Evolutionary conservation across 208 protist genomes (phyloP).

Genomic region (Leishmania guyanensis): DNA sequence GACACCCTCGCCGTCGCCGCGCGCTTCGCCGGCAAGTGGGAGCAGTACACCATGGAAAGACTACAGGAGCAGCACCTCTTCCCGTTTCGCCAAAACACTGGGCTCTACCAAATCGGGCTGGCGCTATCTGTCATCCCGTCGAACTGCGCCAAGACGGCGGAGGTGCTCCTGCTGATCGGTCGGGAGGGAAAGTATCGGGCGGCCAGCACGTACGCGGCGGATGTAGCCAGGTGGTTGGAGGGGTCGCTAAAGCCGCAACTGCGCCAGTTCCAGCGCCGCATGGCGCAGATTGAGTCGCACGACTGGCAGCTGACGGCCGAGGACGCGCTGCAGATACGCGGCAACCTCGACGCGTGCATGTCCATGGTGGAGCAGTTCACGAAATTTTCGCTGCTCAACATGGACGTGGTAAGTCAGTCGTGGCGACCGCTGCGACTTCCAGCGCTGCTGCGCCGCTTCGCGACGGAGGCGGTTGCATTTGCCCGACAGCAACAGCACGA

Average conservation of each 20-base stretch:
- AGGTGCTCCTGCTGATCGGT: constrained; percentile 85
- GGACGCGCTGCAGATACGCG: constrained; percentile 59
- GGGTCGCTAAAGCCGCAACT: constrained; percentile 79
- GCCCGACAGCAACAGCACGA: constrained; percentile 31
- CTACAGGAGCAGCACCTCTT: constrained; percentile 57
- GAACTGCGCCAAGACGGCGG: constrained; percentile 35
- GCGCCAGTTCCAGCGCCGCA: constrained; percentile 54
- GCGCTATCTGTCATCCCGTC: constrained; percentile 79
- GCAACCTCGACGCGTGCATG: constrained; percentile 73
- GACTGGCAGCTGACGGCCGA: constrained; percentile 59
- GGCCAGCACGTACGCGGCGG: constrained; percentile 69
- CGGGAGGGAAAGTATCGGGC: constrained; percentile 70
- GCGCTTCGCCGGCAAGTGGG: constrained; percentile 67
- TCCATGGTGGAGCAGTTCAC: constrained; percentile 72
- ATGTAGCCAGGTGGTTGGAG: constrained; percentile 75
- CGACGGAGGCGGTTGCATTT: constrained; percentile 37
- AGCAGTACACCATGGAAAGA: constrained; percentile 52
- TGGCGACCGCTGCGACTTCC: constrained; percentile 75
- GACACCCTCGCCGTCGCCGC: constrained; percentile 45
- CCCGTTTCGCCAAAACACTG: constrained; percentile 69
- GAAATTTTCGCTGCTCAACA: constrained; percentile 73
- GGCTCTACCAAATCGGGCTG: constrained; percentile 63
- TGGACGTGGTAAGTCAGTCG: constrained; percentile 71
- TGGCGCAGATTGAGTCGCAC: constrained; percentile 59
- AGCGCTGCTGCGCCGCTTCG: constrained; percentile 57